These are phyloP conservation scores for Achaetomiella virescens DNA, from an alignment of 495 filamentous ascomycete species.

Conservation along the genomic window DNA sequence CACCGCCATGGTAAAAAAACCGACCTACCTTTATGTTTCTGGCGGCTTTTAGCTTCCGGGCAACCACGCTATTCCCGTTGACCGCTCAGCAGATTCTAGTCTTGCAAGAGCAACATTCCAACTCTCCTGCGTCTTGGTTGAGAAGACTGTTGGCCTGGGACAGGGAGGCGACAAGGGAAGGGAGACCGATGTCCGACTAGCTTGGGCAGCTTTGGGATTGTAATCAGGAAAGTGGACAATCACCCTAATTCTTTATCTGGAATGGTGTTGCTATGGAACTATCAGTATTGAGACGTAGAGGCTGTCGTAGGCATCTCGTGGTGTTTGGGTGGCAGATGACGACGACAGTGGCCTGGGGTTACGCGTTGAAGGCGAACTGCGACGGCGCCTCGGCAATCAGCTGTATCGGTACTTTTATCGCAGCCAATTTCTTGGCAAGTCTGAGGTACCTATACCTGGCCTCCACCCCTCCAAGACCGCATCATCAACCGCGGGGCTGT, in stretches of 20 bases:
- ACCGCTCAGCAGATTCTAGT: too few relatives aligned
- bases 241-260: neutral
- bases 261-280: neutral
- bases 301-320: neutral
- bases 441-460: neutral
- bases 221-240: neutral
- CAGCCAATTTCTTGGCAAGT: neutral
- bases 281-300: too few relatives aligned
- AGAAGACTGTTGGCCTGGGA: too few relatives aligned
- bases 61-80: too few relatives aligned
- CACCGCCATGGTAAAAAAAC: too few relatives aligned
- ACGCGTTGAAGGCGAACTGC: constrained; percentile 7
- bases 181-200: too few relatives aligned
- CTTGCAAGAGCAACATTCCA: too few relatives aligned
- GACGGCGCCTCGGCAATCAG: neutral
- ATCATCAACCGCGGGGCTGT: constrained; percentile 10
- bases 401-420: neutral
- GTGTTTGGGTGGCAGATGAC: neutral
- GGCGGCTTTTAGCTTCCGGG: too few relatives aligned
- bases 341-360: neutral
- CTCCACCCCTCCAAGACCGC: constrained; percentile 4
- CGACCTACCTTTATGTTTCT: too few relatives aligned
- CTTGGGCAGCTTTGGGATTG: too few relatives aligned
- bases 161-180: too few relatives aligned
- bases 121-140: too few relatives aligned